These are phyloP conservation scores for Eudorina sp. DNA, from an alignment of 139 green algal genomes.

Conservation along the genomic window DNA sequence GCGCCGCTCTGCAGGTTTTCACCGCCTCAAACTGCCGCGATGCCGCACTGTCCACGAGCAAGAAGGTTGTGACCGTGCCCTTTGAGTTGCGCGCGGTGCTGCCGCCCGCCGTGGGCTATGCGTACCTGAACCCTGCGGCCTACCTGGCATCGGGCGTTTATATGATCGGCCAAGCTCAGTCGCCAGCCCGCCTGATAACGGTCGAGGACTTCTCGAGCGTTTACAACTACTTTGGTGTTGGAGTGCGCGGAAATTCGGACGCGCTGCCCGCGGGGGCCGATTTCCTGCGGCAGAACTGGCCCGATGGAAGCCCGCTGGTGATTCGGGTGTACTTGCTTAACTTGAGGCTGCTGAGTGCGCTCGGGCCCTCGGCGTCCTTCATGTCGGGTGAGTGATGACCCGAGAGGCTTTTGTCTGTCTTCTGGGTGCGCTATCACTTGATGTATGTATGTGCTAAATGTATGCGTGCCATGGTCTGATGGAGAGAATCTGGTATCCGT, in stretches of 20 bases:
- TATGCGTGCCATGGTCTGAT: too few species aligned
- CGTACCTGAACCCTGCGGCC: neutral
- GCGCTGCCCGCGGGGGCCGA: slow-evolving; percentile 5
- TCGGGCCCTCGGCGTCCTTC: neutral
- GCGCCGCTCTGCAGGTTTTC: too few species aligned
- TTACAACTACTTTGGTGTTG: slow-evolving; percentile 22
- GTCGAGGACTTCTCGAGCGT: neutral
- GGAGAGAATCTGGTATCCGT: too few species aligned
- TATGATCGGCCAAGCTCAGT: neutral
- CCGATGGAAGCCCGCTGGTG: neutral
- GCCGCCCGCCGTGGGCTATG: neutral
- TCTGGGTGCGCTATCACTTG: too few species aligned
- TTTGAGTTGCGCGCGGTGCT: neutral
- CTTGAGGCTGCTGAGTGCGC: neutral
- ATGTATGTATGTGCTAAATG: too few species aligned
- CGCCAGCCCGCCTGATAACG: neutral
- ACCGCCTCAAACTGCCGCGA: neutral
- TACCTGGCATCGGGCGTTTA: neutral
- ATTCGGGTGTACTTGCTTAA: slow-evolving; percentile 3
- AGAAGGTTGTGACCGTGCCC: neutral
- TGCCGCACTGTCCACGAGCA: neutral
- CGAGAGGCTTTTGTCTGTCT: too few species aligned
- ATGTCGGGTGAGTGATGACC: too few species aligned
- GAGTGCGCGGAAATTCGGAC: neutral
- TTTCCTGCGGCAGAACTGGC: slow-evolving; percentile 26